Base-by-base conservation (phyloP, 495 filamentous ascomycete species). In the Penicillium atrosanguineum region DNA sequence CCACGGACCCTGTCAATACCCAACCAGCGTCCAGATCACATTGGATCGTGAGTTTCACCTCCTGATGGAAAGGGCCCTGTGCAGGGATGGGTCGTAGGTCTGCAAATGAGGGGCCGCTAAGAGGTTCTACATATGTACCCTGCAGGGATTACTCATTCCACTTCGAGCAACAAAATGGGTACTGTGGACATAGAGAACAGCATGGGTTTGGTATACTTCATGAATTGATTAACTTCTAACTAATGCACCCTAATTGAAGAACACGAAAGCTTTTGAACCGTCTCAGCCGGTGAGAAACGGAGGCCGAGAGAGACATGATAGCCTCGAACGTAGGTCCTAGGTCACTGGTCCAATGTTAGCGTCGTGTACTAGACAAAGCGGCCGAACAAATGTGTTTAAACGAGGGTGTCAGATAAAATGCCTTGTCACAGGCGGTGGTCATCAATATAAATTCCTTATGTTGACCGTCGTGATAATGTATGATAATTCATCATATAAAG, bases 381-480 rank as follows among this genome's bases (percentile, higher is more conserved):
- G 60, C 44, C 46, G 31, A 37, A 55, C 50, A 48, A 45, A 47
- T 44, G 53, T 31, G 14, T 46, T 44, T 56, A 48, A 48, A 21
- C 23, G 36, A 43, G 43, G 48, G 50, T 75, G 68, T 86, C 86
- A 89, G 85, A 79, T 78, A 66, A 61, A 29, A 74, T 74, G 86
- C 89, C 90, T 77, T 87, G 90, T 94, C 89, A 92, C 82, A 83
- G 89, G 89, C 87, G 57, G 76, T 77, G 87, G 79, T 93, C 90
- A 91, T 92, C 90, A 95, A 89, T 77, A 81, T 83, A 79, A 81
- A 70, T 61, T 60, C 72, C 65, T 83, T 96, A 93, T 89, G 91
- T 86, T 89, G 91, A 96, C 91, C 91, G 91, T 96, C 91, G 91
- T 96, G 91, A 96, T 86, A 85, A 85, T 79, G 72, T 78, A 62